Conservation (phyloP, 2,329 filamentous ascomycete species). For the Exophiala viscosa region DNA sequence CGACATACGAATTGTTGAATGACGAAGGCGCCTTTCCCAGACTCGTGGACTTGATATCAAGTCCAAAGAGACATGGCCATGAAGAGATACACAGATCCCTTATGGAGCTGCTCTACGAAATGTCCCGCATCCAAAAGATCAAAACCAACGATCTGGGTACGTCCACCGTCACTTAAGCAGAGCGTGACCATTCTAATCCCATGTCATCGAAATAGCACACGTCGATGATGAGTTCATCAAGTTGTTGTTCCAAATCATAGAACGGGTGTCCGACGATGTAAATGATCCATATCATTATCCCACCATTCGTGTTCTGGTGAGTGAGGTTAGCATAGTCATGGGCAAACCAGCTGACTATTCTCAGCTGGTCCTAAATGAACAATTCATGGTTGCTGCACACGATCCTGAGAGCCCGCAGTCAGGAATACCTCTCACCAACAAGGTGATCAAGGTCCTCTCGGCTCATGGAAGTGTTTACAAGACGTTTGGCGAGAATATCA, state of each 20-base stretch:
- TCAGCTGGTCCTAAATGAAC: conserved; percentile 91
- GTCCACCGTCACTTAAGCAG: conserved; percentile 32
- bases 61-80: conserved; percentile 59
- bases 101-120: conserved; percentile 89
- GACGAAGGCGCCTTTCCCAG: conserved; percentile 77
- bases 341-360: conserved; percentile 22
- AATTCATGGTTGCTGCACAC: conserved; percentile 83
- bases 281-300: conserved; percentile 95
- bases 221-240: conserved; percentile 75
- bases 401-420: conserved; percentile 37
- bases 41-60: conserved; percentile 75
- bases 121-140: conserved; percentile 85
- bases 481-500: conserved; percentile 97
- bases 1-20: conserved; percentile 82
- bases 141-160: conserved; percentile 70
- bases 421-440: conserved; percentile 69
- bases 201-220: conserved; percentile 40
- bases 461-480: conserved; percentile 76
- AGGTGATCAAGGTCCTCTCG: conserved; percentile 87
- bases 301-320: conserved; percentile 84
- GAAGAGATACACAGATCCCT: conserved; percentile 72
- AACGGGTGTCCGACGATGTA: conserved; percentile 78
- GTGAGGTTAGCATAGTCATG: conserved; percentile 32
- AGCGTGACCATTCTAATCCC: background rate
- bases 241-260: conserved; percentile 81